Conservation (phyloP, 2,329 filamentous ascomycete genomes). For the Rhynchosporium secalis region DNA sequence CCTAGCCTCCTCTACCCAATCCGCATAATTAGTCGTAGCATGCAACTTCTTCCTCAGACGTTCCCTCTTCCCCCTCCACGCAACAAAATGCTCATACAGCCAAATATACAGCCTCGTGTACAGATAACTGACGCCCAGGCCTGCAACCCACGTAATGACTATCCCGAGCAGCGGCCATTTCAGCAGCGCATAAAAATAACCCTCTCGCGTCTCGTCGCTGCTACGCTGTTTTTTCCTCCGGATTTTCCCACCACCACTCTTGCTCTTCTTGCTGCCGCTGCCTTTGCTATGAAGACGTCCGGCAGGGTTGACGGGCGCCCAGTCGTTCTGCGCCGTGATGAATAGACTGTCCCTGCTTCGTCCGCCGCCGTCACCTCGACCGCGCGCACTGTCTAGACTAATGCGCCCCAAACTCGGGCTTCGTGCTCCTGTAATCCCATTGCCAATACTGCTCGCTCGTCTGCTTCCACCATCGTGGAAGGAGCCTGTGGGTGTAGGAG, state of each 20-base stretch:
- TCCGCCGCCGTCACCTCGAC: slow-evolving; percentile 17
- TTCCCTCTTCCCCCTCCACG: slow-evolving; percentile 82
- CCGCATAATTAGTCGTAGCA: slow-evolving; percentile 70
- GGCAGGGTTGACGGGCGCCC: slow-evolving; percentile 73
- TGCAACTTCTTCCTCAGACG: slow-evolving; percentile 70
- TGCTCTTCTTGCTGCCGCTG: slow-evolving; percentile 41
- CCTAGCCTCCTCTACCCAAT: slow-evolving; percentile 80
- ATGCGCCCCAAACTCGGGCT: slow-evolving; percentile 15
- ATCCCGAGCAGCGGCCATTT: slow-evolving; percentile 89
- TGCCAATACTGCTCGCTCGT: neutral
- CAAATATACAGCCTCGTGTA: slow-evolving; percentile 86
- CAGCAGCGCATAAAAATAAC: slow-evolving; percentile 81
- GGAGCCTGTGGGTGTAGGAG: neutral
- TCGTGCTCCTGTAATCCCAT: slow-evolving; percentile 4
- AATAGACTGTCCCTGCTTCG: slow-evolving; percentile 47
- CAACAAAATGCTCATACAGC: slow-evolving; percentile 85
- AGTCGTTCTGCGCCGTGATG: slow-evolving; percentile 92
- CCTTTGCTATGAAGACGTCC: slow-evolving; percentile 41
- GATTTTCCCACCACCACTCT: neutral
- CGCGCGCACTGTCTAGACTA: slow-evolving; percentile 17
- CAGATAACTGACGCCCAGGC: slow-evolving; percentile 73
- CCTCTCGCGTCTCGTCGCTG: slow-evolving; percentile 92
- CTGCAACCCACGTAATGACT: slow-evolving; percentile 77
- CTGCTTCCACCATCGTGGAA: neutral
- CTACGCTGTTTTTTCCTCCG: slow-evolving; percentile 47